A percentile compares a stretch with the other conserved stretches of the same genome.
These are phyloP conservation scores for Brassica juncea DNA, from an alignment of 345 rosid species.

Conservation along the genomic window DNA sequence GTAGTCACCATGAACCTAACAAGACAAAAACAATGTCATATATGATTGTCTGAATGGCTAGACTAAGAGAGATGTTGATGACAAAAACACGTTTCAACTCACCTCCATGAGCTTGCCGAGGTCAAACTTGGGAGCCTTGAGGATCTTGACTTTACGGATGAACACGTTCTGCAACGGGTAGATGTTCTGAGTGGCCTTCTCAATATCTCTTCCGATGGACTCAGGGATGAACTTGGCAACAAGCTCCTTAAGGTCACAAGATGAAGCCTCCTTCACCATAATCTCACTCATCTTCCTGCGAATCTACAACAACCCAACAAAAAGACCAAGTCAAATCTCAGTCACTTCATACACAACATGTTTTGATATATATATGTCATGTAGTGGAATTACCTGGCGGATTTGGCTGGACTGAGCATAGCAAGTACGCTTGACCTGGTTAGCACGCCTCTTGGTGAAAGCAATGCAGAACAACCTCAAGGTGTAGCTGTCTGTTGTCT, in stretches of 20 bases:
- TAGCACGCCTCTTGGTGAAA: conserved; percentile 87
- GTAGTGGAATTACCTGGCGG: conserved; percentile 46
- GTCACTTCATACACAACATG: background rate
- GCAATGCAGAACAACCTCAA: conserved; percentile 87
- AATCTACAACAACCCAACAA: conserved; percentile 47
- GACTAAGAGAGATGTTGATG: background rate
- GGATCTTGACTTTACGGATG: conserved; percentile 86
- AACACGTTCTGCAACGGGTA: conserved; percentile 85
- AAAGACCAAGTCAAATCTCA: background rate
- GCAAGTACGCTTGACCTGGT: conserved; percentile 91
- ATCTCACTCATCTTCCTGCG: conserved; percentile 91
- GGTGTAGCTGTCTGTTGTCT: conserved; percentile 82
- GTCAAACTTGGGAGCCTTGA: conserved; percentile 95
- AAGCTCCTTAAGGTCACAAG: conserved; percentile 84
- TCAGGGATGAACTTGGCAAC: conserved; percentile 84
- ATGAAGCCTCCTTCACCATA: conserved; percentile 72
- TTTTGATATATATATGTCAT: background rate
- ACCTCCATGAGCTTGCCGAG: conserved; percentile 96
- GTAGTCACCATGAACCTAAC: conserved; percentile 40
- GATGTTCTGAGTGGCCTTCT: conserved; percentile 72
- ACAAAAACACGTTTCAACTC: background rate
- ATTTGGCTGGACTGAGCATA: conserved; percentile 97
- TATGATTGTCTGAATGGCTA: background rate
- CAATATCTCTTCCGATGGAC: conserved; percentile 81
- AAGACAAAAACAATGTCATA: background rate